A percentile compares a stretch with the other conserved stretches of the same genome.
Evolutionary conservation across 106 monocot species (phyloP).

Genomic region (Dendrobium nobile): DNA sequence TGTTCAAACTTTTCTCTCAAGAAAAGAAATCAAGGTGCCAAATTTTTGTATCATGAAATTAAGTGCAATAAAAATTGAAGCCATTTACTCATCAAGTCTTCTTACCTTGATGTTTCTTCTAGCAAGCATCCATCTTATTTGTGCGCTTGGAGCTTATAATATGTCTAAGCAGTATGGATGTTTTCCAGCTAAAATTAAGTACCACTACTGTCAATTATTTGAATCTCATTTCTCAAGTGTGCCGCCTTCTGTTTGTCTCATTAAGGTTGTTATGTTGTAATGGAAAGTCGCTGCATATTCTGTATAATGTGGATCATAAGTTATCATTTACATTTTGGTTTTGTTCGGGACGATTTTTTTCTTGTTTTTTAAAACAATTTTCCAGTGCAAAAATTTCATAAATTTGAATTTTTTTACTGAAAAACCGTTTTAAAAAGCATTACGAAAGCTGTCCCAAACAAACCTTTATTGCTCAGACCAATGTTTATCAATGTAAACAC

Average conservation of each 20-base stretch:
- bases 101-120: neutral
- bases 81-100: neutral
- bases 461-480: neutral
- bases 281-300: neutral
- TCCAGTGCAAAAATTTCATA: no score
- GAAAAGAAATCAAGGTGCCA: neutral
- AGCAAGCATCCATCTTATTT: neutral
- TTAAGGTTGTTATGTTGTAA: neutral
- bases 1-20: neutral
- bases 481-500: neutral
- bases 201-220: neutral
- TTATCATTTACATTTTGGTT: neutral
- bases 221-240: neutral
- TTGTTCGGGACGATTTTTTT: no score
- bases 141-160: slow-evolving; percentile 2
- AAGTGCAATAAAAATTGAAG: neutral
- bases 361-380: no score
- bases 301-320: neutral
- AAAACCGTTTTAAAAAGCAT: no score
- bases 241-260: neutral
- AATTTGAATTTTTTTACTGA: no score
- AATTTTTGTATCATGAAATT: slow-evolving; percentile 3
- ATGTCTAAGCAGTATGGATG: neutral
- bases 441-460: no score
- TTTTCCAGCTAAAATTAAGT: neutral